Base-by-base conservation (phyloP, 768 basidiomycete species). In the Trametes meyenii region DNA sequence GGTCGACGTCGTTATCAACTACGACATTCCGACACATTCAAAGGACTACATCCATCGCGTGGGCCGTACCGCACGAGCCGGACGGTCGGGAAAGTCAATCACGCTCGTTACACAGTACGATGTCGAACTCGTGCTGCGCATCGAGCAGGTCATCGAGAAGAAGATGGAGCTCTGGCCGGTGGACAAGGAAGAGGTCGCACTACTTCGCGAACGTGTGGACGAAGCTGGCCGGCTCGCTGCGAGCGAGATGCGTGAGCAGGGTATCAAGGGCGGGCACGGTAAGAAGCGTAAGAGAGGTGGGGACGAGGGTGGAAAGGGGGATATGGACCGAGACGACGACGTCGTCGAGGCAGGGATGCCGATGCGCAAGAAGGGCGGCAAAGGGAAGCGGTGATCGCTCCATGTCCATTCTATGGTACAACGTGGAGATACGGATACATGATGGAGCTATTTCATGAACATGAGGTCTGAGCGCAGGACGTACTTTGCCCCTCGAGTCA, bases 1-100 rank as follows among this genome's bases (percentile, higher is more conserved):
- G 26, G 97, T 99, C 40, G 97, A 99, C 71, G 79, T 96, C 38
- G 96, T 99, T 59, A 92, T 99, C 75, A 99, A 99, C 76, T 99
- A 93, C 73, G 96, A 97, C 74, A 90, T 98, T 64, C 97, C 97
- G 1, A 93, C 93, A 0, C 93, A 98, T 73, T 98, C 96, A 16
- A 98, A 99, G 78, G 97, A 98, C 74, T 99, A 99, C 75, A 97
- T 99, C 51, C 97, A 99, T 72, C 87, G 97, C 45, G 97, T 99
- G 11, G 97, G 97, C 40, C 86, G 97, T 58, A 99, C 97, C 35
- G 97, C 97, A 6, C 90, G 97, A 71, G 97, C 97, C 2, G 97
- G 97, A n/a, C 86, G 97, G 44, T 87, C 94, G 1, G 97, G 97
- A 45, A 98, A 98, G 77, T 89, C 93, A 1, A 91, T 99, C 69